Conservation (phyloP, 345 rosid genomes). For the Pistacia vera region DNA sequence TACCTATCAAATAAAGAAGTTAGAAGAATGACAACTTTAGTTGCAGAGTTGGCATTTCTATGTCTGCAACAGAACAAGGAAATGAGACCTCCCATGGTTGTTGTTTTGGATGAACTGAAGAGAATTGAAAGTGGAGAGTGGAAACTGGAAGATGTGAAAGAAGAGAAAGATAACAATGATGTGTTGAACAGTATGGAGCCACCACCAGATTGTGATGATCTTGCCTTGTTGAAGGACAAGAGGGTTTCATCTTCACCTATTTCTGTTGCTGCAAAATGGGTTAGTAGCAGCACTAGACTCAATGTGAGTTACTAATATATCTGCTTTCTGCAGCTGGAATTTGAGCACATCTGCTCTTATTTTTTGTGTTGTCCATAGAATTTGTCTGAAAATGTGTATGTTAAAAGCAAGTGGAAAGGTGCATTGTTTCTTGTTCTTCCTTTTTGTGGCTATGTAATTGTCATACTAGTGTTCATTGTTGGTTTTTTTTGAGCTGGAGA, state of each 20-base stretch:
- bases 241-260: slow-evolving; percentile 48
- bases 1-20: slow-evolving; percentile 37
- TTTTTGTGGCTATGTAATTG: too few species aligned
- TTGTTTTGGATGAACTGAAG: slow-evolving; percentile 46
- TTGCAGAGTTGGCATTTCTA: slow-evolving; percentile 60
- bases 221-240: slow-evolving; percentile 30
- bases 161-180: slow-evolving; percentile 8
- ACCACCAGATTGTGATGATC: slow-evolving; percentile 41
- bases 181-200: slow-evolving; percentile 17
- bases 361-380: neutral
- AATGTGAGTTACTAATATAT: slow-evolving; percentile 28
- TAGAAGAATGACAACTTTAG: slow-evolving; percentile 44
- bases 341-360: neutral
- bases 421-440: neutral
- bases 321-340: neutral
- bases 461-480: too few species aligned
- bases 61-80: slow-evolving; percentile 64
- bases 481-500: too few species aligned
- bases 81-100: slow-evolving; percentile 60
- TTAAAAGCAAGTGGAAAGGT: too few species aligned
- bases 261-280: slow-evolving; percentile 61
- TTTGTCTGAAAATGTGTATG: too few species aligned
- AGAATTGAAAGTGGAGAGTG: slow-evolving; percentile 35
- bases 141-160: slow-evolving; percentile 14
- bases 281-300: slow-evolving; percentile 44